phyloP scores from a whole-genome alignment of 495 filamentous ascomycete species.

The Aspergillus saccharolyticus region DNA sequence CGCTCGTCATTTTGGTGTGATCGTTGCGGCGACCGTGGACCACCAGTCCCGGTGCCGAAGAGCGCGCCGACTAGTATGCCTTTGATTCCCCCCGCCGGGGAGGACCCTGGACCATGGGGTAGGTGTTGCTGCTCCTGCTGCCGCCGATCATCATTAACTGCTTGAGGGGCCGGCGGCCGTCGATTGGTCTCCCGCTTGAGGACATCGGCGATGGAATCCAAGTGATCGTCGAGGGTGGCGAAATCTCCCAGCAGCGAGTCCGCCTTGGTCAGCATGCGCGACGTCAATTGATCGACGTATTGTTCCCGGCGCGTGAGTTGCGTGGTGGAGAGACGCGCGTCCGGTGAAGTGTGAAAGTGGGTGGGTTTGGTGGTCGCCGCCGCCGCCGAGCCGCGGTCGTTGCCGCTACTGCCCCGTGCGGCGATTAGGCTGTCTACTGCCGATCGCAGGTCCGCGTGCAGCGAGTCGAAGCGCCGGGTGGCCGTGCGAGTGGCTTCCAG shows the following conservation, averaged over 20 bases:
- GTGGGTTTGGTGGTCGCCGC: constrained; percentile 1
- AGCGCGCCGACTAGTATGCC: neutral
- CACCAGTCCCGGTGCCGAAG: neutral
- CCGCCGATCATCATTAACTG: neutral
- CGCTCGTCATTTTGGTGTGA: neutral
- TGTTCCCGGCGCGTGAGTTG: constrained; percentile 33
- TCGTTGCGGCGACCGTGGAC: neutral
- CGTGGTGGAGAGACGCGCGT: constrained; percentile 26
- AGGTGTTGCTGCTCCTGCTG: no score
- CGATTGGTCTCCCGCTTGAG: constrained; percentile 18
- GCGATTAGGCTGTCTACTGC: constrained; percentile 36
- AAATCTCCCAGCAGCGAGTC: constrained; percentile 34
- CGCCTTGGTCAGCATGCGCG: constrained; percentile 34
- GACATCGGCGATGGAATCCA: constrained; percentile 37
- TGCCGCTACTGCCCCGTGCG: constrained; percentile 7
- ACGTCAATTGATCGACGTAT: constrained; percentile 35
- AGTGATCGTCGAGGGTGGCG: constrained; percentile 38
- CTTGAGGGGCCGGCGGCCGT: neutral
- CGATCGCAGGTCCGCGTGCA: constrained; percentile 38
- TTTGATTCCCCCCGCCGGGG: neutral
- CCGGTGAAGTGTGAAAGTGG: constrained; percentile 23
- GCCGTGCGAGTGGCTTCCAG: constrained; percentile 33
- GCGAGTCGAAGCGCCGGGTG: constrained; percentile 34
- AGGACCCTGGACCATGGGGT: neutral
- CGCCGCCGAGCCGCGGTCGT: neutral